These are phyloP conservation scores for Talaromyces sp. DNA, from an alignment of 2,329 filamentous ascomycete genomes.

Conservation along the genomic window DNA sequence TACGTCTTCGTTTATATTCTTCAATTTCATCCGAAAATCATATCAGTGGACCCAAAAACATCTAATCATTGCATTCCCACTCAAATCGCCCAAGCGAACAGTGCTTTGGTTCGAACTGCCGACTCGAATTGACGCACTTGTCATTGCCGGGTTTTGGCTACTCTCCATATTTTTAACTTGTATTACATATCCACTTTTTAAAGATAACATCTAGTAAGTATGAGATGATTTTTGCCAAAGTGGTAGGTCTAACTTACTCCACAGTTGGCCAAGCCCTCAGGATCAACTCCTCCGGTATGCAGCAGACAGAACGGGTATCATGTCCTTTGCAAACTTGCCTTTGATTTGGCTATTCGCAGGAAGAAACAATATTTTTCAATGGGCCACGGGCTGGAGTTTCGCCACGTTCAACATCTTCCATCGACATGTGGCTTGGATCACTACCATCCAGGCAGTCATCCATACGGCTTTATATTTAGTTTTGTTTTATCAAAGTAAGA, in stretches of 20 bases:
- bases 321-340: constrained; percentile 61
- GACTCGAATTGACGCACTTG: constrained; percentile 44
- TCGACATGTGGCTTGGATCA: constrained; percentile 60
- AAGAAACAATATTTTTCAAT: constrained; percentile 63
- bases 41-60: constrained; percentile 33
- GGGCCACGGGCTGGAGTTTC: constrained; percentile 66
- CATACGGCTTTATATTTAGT: constrained; percentile 59
- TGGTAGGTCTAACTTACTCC: neutral
- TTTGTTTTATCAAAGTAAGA: constrained; percentile 19
- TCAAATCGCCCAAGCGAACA: constrained; percentile 25
- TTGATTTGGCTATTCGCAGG: constrained; percentile 63
- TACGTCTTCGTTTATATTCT: neutral
- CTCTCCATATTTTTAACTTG: constrained; percentile 42
- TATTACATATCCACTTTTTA: constrained; percentile 42
- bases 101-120: constrained; percentile 27
- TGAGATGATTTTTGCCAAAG: neutral
- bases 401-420: constrained; percentile 64
- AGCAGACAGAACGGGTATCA: constrained; percentile 60
- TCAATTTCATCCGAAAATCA: constrained; percentile 6
- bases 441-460: constrained; percentile 57
- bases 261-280: constrained; percentile 13
- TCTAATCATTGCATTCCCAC: constrained; percentile 41
- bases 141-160: constrained; percentile 41
- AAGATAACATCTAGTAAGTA: constrained; percentile 46
- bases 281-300: constrained; percentile 51